Evolutionary conservation across 768 basidiomycete genomes (phyloP), one percentile per base, ranked within the genome.

Genomic region (Candolleomyces efflorescens): DNA sequence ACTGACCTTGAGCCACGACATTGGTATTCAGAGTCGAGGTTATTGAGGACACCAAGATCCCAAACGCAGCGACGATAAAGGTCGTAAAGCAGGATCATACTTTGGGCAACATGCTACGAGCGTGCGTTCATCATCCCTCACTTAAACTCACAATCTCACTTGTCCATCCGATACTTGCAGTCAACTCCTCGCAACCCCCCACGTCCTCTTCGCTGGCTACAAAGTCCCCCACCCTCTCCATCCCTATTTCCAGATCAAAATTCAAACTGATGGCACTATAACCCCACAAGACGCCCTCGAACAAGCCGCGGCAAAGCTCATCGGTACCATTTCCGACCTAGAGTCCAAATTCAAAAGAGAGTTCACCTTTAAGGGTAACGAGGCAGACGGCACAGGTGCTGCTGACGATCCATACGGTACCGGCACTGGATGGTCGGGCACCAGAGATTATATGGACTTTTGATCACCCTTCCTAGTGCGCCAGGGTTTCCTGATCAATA

Each of bases 51-150:
- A 95, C 93, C 45, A 98, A 97, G 76, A 93, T 98, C 60, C 95
- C 95, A 0, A 97, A 98, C 66, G 94, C 97, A 1, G 96, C 96
- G 17, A 96, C 95, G 0, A 85, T 99, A 61, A 93, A 92, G 65
- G 79, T 99, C 64, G 79, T 92, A 59, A 98, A 98, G 75, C 96
- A 99, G 69, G 97, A 98, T 68, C 97, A 98, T 69, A 99, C 97
- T 0, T 75, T 98, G 5, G 96, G 86, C 9, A 95, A 95, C 75
- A 92, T 98, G 90, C 78, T 99, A n/a, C 86, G 97, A 67, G 85
- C 91, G 94, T 94, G 69, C 18, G 53, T 36, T 41, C 52, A 39
- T 22, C 46, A 20, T 17, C 44, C 39, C 38, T 23, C 27, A 54
- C 47, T n/a, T 56, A 43, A 37, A 37, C 22, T 55, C 44, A 32